Base-by-base conservation (phyloP, 208 protist species). In the Leishmania tropica region DNA sequence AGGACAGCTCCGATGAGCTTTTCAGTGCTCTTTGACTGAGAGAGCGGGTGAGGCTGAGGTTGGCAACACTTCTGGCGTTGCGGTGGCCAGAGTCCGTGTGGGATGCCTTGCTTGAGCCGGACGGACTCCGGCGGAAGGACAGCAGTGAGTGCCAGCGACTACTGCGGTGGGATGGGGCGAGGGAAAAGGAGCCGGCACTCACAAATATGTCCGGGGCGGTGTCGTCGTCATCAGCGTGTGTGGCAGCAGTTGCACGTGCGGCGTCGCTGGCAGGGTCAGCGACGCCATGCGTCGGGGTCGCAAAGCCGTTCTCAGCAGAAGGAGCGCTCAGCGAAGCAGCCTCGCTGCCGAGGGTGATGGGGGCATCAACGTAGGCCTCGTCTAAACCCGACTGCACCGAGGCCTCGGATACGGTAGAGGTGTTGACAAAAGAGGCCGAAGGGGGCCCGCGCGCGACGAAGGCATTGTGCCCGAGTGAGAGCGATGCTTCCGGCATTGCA, bases 141-240 rank as follows among this genome's bases (percentile, higher is more conserved):
- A 65, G 37, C 6, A 31, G 45, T 2, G 56, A 78, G 40, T 6
- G 48, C 54, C 53, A 28, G 31, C 5, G 10, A 19, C 74, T 17
- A 7, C 37, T 42, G 47, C 35, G 53, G 74, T 60, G 28, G 21
- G 74, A 53, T 19, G 48, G 19, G 31, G 40, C 5, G 35, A 78
- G 53, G 5, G 74, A 78, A 7, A 58, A 31, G 74, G 28, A 78
- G 74, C 74, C 74, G 7, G n/a, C 74, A 40, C 74, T 78, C 31
- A 40, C 74, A 60, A 78, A 78, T n/a, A 78, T 45, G 74, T 13
- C 48, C 10, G 53, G 31, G 10, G 10, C 24, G 47, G 40, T 13
- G 24, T 75, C 70, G 7, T 28, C 70, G 28, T 54, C 70, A 6
- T 54, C 28, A 3, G 21, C 47, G 11, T 54, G 28, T 53, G 31